phyloP scores from a whole-genome alignment of 192 early-diverging fungal species.

The Backusella liffmaniae region DNA sequence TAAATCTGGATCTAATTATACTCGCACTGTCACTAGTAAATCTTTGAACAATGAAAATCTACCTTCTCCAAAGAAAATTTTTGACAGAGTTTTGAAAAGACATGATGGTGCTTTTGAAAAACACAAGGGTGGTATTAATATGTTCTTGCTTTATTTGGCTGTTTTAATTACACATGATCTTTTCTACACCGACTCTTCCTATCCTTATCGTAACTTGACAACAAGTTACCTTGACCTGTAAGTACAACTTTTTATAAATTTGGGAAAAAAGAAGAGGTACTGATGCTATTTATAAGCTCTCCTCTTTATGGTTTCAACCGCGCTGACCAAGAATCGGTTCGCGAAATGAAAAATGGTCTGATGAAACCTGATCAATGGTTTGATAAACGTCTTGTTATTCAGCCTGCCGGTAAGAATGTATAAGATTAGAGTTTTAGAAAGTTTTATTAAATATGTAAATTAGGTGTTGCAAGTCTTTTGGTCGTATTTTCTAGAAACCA shows the following conservation, averaged over 20 bases:
- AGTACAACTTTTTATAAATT: background rate
- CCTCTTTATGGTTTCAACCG: constrained; percentile 41
- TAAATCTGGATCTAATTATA: constrained; percentile 18
- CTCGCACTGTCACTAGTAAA: constrained; percentile 12
- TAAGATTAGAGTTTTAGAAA: background rate
- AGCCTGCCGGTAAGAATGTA: constrained; percentile 18
- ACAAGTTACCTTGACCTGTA: constrained; percentile 43
- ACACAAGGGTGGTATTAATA: constrained; percentile 41
- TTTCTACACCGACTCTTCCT: constrained; percentile 37
- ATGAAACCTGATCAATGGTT: constrained; percentile 27
- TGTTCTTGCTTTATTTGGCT: constrained; percentile 41
- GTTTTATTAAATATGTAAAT: background rate
- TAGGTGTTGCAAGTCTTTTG: constrained; percentile 36
- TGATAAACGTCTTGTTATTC: constrained; percentile 24
- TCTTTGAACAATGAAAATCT: constrained; percentile 3
- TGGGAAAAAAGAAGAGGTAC: background rate
- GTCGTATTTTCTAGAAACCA: constrained; percentile 51
- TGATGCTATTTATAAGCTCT: constrained; percentile 3
- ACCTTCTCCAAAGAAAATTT: constrained; percentile 14
- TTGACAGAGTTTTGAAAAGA: constrained; percentile 21
- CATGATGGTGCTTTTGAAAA: constrained; percentile 17
- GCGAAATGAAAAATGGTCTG: constrained; percentile 20
- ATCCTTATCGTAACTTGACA: constrained; percentile 43
- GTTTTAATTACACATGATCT: constrained; percentile 47
- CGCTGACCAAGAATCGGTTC: constrained; percentile 25